phyloP scores from a whole-genome alignment of 192 early-diverging fungal genomes.

The Lobosporangium transversale region DNA sequence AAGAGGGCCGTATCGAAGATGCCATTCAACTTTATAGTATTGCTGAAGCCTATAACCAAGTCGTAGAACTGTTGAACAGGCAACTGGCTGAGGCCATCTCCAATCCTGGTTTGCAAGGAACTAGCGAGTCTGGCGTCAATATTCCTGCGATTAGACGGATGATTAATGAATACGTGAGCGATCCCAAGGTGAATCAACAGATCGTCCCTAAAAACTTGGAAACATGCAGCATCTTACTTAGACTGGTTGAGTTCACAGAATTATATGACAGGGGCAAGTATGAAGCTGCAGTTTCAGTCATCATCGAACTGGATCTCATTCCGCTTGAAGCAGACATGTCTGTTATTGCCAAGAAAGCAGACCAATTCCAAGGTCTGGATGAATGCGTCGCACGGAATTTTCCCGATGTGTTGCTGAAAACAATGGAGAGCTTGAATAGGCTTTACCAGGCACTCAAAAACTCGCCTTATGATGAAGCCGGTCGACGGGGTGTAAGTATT shows the following conservation, averaged over 20 bases:
- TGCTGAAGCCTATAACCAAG: conserved; percentile 73
- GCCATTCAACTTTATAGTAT: conserved; percentile 82
- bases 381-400: conserved; percentile 78
- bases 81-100: conserved; percentile 72
- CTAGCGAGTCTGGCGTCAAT: conserved; percentile 34
- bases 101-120: conserved; percentile 32
- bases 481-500: conserved; percentile 44
- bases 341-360: conserved; percentile 67
- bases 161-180: conserved; percentile 25
- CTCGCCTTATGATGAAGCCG: conserved; percentile 57
- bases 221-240: conserved; percentile 67
- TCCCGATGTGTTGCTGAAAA: conserved; percentile 76
- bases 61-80: conserved; percentile 73
- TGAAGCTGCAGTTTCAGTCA: conserved; percentile 67
- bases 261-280: conserved; percentile 63
- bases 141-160: conserved; percentile 21
- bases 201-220: conserved; percentile 38
- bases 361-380: conserved; percentile 72
- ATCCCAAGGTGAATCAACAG: conserved; percentile 40
- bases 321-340: conserved; percentile 69
- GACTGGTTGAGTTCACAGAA: conserved; percentile 69
- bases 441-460: conserved; percentile 68
- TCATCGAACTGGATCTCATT: conserved; percentile 69
- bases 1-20: conserved; percentile 75
- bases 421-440: conserved; percentile 73